A percentile compares a stretch with the other conserved stretches of the same genome.
Conservation (phyloP, 352 stramenopile species). For the Globisporangium lucens region DNA sequence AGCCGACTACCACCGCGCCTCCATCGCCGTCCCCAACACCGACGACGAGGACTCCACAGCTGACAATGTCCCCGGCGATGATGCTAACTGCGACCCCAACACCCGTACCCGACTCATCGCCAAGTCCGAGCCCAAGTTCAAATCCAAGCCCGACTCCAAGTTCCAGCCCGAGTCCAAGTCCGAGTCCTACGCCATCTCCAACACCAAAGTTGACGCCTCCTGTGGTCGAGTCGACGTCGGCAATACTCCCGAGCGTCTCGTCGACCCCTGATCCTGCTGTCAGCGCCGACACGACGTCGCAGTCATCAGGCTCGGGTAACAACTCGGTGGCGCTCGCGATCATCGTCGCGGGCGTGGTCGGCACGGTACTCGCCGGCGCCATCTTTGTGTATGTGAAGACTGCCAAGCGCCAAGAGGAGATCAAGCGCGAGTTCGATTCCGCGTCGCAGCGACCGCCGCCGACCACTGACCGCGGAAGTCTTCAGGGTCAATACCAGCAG, state of each 20-base stretch:
- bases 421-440: conserved; percentile 31
- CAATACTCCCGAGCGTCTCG: conserved; percentile 5
- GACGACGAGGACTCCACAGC: conserved; percentile 8
- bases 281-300: conserved; percentile 30
- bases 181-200: background rate
- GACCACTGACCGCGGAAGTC: background rate
- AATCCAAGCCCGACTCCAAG: conserved; percentile 9
- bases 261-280: conserved; percentile 21
- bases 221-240: conserved; percentile 8
- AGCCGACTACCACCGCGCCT: background rate
- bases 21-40: background rate
- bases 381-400: conserved; percentile 59
- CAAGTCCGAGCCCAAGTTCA: conserved; percentile 9
- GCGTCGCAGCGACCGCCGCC: background rate
- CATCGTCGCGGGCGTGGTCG: conserved; percentile 44
- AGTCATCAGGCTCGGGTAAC: conserved; percentile 15
- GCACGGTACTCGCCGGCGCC: conserved; percentile 34
- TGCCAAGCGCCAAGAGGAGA: conserved; percentile 28
- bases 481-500: conserved; percentile 14
- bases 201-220: background rate
- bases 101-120: background rate
- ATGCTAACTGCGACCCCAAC: background rate
- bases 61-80: background rate
- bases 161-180: background rate
- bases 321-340: conserved; percentile 39